These are phyloP conservation scores for Pouteria glomerata DNA, from an alignment of 148 eudicot genomes.

Conservation along the genomic window DNA sequence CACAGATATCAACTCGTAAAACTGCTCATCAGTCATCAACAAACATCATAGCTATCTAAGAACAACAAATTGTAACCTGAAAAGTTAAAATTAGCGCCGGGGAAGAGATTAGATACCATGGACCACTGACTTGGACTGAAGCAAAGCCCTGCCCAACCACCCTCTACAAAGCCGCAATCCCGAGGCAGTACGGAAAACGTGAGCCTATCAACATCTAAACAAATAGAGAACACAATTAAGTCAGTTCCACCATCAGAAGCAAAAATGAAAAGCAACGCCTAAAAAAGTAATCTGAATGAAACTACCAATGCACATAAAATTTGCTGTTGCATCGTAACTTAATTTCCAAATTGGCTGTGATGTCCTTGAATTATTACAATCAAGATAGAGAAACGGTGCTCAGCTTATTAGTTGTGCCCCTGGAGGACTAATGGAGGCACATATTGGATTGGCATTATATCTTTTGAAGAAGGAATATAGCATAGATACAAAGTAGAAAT, in stretches of 20 bases:
- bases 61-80: not conserved
- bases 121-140: constrained; percentile 63
- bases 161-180: constrained; percentile 69
- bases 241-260: not conserved
- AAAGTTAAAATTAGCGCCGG: not conserved
- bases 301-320: not conserved
- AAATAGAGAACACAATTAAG: not conserved
- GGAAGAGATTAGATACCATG: constrained; percentile 35
- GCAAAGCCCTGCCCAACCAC: constrained; percentile 82
- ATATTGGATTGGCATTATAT: not conserved
- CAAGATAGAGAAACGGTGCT: not conserved
- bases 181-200: constrained; percentile 51
- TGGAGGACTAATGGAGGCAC: not conserved
- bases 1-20: not conserved
- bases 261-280: not conserved
- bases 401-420: not conserved
- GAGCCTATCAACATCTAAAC: constrained; percentile 47
- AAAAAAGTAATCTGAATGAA: not conserved
- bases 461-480: not conserved
- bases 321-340: not conserved
- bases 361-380: not conserved
- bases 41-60: not conserved
- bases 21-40: not conserved
- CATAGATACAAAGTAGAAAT: not conserved
- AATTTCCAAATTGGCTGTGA: not conserved